Evolutionary conservation across 2,329 filamentous ascomycete genomes (phyloP).

Genomic region (Cucurbitaria berberidis): DNA sequence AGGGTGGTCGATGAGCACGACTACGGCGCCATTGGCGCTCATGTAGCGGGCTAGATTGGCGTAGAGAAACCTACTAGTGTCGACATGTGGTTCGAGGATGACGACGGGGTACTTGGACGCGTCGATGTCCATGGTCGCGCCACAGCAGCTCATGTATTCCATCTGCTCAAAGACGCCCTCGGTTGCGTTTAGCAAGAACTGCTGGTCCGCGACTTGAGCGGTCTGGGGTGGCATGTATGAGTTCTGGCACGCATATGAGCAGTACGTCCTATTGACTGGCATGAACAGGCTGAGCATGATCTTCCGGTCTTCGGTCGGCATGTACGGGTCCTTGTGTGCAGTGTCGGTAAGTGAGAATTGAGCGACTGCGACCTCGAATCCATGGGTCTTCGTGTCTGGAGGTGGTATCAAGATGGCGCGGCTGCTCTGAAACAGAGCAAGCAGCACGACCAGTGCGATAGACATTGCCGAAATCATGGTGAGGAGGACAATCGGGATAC

Average conservation of each 20-base stretch:
- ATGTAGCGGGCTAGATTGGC: conserved; percentile 54
- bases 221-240: conserved; percentile 29
- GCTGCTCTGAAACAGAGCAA: conserved; percentile 1
- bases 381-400: conserved; percentile 16
- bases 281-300: conserved; percentile 33
- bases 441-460: background rate
- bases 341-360: conserved; percentile 17
- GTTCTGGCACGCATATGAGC: conserved; percentile 15
- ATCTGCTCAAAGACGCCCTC: conserved; percentile 27
- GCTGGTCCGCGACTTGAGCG: conserved; percentile 22
- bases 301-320: conserved; percentile 7
- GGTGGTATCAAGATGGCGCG: conserved; percentile 19
- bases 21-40: conserved; percentile 55
- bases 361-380: conserved; percentile 22
- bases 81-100: conserved; percentile 56
- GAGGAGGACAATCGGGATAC: background rate
- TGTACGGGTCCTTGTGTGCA: conserved; percentile 9
- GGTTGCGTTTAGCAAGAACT: conserved; percentile 32
- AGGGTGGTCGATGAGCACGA: conserved; percentile 59
- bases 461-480: background rate
- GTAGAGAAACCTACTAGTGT: conserved; percentile 54
- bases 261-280: conserved; percentile 19
- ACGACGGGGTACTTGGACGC: conserved; percentile 30
- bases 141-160: conserved; percentile 24
- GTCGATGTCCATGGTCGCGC: conserved; percentile 7